Conservation (phyloP, 106 monocot species). For the Gastrodia elata region DNA sequence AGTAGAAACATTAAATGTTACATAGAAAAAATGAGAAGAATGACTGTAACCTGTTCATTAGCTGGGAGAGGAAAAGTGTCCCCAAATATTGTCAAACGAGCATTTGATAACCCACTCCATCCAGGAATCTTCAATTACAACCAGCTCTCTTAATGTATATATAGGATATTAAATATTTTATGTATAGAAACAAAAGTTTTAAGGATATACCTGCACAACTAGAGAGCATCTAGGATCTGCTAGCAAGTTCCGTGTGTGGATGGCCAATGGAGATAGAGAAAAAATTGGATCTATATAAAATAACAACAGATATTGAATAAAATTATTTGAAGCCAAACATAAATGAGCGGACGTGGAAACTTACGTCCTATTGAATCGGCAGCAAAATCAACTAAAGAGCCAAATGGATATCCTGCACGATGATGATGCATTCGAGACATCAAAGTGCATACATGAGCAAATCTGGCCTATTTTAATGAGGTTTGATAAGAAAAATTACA, state of each 20-base stretch:
- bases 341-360: conserved; percentile 12
- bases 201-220: conserved; percentile 73
- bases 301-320: background rate
- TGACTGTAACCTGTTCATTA: conserved; percentile 58
- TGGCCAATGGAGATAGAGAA: conserved; percentile 86
- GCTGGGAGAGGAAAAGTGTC: conserved; percentile 65
- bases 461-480: conserved; percentile 48
- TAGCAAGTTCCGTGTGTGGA: conserved; percentile 89
- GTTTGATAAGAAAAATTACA: background rate
- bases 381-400: conserved; percentile 94
- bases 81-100: conserved; percentile 96
- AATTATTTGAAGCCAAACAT: background rate
- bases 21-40: background rate
- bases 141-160: background rate
- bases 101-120: conserved; percentile 98
- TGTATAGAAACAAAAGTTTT: background rate
- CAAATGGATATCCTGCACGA: conserved; percentile 89
- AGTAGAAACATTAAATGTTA: background rate
- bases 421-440: conserved; percentile 97
- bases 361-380: conserved; percentile 83
- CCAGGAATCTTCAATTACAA: conserved; percentile 64
- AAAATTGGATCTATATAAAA: conserved; percentile 79
- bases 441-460: conserved; percentile 86
- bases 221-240: conserved; percentile 92
- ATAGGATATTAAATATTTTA: background rate